A percentile compares a stretch with the other conserved stretches of the same genome.
These are phyloP conservation scores for Omphalotus olearius DNA, from an alignment of 1,284 basidiomycete species.

Conservation along the genomic window DNA sequence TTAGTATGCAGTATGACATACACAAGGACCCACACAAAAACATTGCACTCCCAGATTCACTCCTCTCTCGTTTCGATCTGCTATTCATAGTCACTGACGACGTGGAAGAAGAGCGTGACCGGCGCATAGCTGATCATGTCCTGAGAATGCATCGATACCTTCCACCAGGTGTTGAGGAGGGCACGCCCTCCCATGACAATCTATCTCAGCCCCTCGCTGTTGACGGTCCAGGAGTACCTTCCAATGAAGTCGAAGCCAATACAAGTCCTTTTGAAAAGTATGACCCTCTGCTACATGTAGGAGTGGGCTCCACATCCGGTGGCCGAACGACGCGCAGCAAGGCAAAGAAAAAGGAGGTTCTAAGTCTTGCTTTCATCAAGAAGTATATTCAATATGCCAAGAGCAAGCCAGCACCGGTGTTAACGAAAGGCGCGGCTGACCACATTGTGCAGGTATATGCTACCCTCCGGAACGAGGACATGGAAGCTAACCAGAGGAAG, in stretches of 20 bases:
- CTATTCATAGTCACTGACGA: constrained; percentile 99
- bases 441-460: constrained; percentile 94
- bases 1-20: constrained; percentile 82
- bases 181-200: constrained; percentile 84
- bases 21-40: constrained; percentile 99
- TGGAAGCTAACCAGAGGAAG: constrained; percentile 87
- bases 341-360: constrained; percentile 74
- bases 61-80: constrained; percentile 98
- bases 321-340: constrained; percentile 49
- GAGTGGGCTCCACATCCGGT: constrained; percentile 48
- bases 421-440: constrained; percentile 93
- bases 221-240: constrained; percentile 64
- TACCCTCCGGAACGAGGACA: constrained; percentile 87
- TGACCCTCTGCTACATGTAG: constrained; percentile 93
- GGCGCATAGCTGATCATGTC: constrained; percentile 96
- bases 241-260: constrained; percentile 53
- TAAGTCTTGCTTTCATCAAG: constrained; percentile 94
- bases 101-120: constrained; percentile 92
- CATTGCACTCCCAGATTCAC: constrained; percentile 96
- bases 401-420: constrained; percentile 75
- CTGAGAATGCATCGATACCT: constrained; percentile 97
- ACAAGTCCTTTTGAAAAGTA: constrained; percentile 93
- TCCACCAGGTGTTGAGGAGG: constrained; percentile 94
- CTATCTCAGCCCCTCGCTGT: constrained; percentile 85
- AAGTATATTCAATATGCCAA: constrained; percentile 99